Evolutionary conservation across 768 basidiomycete genomes (phyloP).

Genomic region (Tulasnella sp.): DNA sequence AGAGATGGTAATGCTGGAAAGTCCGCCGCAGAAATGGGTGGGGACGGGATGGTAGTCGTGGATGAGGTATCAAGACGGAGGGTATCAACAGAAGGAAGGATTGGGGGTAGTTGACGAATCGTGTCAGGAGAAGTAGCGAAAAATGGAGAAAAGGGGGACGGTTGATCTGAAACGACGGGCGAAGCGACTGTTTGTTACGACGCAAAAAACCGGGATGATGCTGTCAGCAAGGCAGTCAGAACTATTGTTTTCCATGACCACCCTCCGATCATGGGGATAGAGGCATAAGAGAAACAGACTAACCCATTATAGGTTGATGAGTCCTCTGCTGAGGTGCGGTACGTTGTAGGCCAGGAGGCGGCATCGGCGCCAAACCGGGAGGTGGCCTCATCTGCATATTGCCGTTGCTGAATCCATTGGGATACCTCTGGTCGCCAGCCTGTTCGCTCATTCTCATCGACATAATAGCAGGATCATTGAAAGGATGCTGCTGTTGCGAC

Average conservation of each 20-base stretch:
- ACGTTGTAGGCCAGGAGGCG: slow-evolving; percentile 2
- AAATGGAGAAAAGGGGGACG: slow-evolving; percentile 26
- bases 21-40: not conserved
- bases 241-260: not conserved
- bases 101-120: slow-evolving; percentile 56
- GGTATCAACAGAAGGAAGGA: slow-evolving; percentile 6
- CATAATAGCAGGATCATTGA: slow-evolving; percentile 24
- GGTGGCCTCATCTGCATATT: not conserved
- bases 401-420: no score
- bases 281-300: not conserved
- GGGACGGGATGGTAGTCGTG: not conserved
- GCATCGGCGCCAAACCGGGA: slow-evolving; percentile 8
- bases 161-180: slow-evolving; percentile 1
- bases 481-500: slow-evolving; percentile 14
- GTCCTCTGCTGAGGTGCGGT: not conserved
- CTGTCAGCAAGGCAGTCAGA: slow-evolving; percentile 16
- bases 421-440: no score
- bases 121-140: slow-evolving; percentile 41
- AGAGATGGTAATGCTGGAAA: slow-evolving; percentile 6
- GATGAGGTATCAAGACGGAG: not conserved
- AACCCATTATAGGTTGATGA: not conserved
- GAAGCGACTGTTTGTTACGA: slow-evolving; percentile 18
- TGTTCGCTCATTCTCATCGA: slow-evolving; percentile 18
- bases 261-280: not conserved
- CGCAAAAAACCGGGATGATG: slow-evolving; percentile 21